These are phyloP conservation scores for Aplosporella prunicola DNA, from an alignment of 2,329 filamentous ascomycete genomes.

Conservation along the genomic window DNA sequence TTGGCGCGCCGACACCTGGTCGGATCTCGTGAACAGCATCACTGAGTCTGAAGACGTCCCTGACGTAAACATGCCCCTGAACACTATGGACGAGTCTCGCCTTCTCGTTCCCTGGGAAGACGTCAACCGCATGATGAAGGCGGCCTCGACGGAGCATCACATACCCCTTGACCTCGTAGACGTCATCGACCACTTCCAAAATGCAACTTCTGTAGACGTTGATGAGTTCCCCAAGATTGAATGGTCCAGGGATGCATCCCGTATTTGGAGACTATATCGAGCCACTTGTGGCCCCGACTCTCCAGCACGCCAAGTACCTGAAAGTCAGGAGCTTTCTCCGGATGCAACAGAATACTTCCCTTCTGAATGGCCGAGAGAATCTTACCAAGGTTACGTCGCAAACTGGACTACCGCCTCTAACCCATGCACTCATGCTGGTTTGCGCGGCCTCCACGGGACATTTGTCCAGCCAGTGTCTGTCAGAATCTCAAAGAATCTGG, in stretches of 20 bases:
- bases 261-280: no score
- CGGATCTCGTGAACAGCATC: slow-evolving; percentile 24
- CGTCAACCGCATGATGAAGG: slow-evolving; percentile 30
- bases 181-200: no score
- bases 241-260: no score
- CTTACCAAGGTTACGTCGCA: slow-evolving; percentile 36
- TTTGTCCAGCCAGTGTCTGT: slow-evolving; percentile 41
- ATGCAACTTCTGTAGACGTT: no score
- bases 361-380: no score
- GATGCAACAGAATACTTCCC: no score
- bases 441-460: slow-evolving; percentile 39
- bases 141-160: slow-evolving; percentile 17
- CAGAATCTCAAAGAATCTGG: slow-evolving; percentile 34
- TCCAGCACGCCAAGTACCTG: no score
- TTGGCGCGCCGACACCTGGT: neutral
- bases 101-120: slow-evolving; percentile 40
- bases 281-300: no score
- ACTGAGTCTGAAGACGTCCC: slow-evolving; percentile 34
- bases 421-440: slow-evolving; percentile 36
- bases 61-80: slow-evolving; percentile 39
- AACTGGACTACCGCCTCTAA: slow-evolving; percentile 40
- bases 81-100: slow-evolving; percentile 41
- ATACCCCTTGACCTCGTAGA: no score
- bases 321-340: no score
- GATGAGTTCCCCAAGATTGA: no score